Conservation (phyloP, 164 flowering plant genomes). For the Saururus chinensis region DNA sequence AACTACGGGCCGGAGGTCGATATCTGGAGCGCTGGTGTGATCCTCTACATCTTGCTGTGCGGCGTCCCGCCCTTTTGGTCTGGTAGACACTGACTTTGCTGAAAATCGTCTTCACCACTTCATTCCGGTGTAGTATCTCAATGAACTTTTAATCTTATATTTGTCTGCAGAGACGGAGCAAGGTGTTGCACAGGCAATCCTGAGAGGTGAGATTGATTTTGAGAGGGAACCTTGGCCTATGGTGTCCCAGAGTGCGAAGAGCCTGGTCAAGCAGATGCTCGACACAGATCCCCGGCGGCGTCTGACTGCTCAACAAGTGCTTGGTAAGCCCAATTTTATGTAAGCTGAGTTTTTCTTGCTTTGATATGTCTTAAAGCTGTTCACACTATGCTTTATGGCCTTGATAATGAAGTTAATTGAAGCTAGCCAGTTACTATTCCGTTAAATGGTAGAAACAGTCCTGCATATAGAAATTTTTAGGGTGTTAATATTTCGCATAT, state of each 20-base stretch:
- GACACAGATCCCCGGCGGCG: slow-evolving; percentile 77
- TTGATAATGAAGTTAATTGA: too few relatives aligned
- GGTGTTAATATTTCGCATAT: not conserved
- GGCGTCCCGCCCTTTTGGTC: slow-evolving; percentile 98
- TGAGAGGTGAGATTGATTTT: slow-evolving; percentile 75
- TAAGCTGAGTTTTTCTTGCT: not conserved
- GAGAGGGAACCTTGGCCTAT: slow-evolving; percentile 99
- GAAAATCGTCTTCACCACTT: not conserved
- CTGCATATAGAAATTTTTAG: not conserved
- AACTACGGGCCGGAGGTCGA: slow-evolving; percentile 92
- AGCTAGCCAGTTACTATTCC: too few relatives aligned
- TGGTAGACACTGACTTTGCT: slow-evolving; percentile 23
- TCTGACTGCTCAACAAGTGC: slow-evolving; percentile 90
- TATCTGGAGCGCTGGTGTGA: slow-evolving; percentile 87
- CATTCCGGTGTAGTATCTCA: not conserved
- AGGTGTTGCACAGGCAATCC: slow-evolving; percentile 91
- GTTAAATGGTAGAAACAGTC: not conserved
- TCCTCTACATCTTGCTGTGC: slow-evolving; percentile 66
- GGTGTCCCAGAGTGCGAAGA: slow-evolving; percentile 80
- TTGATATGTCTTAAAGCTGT: not conserved
- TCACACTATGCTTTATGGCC: not conserved
- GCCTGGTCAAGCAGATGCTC: slow-evolving; percentile 86
- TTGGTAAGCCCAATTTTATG: slow-evolving; percentile 43
- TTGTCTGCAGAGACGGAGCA: slow-evolving; percentile 69
- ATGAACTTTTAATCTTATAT: too few relatives aligned